phyloP scores from a whole-genome alignment of 192 early-diverging fungal genomes.

The Linnemannia exigua region DNA sequence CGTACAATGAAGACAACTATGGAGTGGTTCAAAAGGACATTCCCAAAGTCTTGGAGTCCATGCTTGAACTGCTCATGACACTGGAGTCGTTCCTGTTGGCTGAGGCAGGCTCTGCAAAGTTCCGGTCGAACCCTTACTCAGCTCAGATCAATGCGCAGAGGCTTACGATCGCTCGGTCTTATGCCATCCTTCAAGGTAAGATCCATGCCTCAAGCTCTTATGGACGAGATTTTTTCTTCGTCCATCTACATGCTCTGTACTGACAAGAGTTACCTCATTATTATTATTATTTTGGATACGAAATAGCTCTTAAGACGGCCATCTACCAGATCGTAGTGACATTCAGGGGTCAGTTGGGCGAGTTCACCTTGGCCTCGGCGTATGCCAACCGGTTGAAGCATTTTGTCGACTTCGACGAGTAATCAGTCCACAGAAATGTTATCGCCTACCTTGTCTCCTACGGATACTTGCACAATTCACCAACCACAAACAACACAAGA shows the following conservation, averaged over 20 bases:
- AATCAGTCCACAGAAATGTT: not conserved
- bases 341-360: slow-evolving; percentile 32
- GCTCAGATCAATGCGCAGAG: slow-evolving; percentile 35
- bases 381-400: slow-evolving; percentile 35
- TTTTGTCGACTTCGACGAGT: slow-evolving; percentile 44
- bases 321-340: slow-evolving; percentile 49
- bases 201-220: not conserved
- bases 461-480: not conserved
- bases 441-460: not conserved
- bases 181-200: slow-evolving; percentile 30
- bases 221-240: not conserved
- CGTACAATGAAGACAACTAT: slow-evolving; percentile 49
- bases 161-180: slow-evolving; percentile 22
- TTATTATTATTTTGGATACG: not conserved
- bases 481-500: not conserved
- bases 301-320: slow-evolving; percentile 45
- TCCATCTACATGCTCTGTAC: not conserved
- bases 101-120: slow-evolving; percentile 20
- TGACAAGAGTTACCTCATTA: not conserved
- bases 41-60: slow-evolving; percentile 45
- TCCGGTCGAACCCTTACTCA: slow-evolving; percentile 13
- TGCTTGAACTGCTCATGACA: slow-evolving; percentile 49
- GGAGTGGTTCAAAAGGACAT: slow-evolving; percentile 59
- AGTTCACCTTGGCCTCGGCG: slow-evolving; percentile 20
- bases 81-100: slow-evolving; percentile 37